Conservation (phyloP, 2,329 filamentous ascomycete genomes). For the Dryadomyces quercus-mongolicae region DNA sequence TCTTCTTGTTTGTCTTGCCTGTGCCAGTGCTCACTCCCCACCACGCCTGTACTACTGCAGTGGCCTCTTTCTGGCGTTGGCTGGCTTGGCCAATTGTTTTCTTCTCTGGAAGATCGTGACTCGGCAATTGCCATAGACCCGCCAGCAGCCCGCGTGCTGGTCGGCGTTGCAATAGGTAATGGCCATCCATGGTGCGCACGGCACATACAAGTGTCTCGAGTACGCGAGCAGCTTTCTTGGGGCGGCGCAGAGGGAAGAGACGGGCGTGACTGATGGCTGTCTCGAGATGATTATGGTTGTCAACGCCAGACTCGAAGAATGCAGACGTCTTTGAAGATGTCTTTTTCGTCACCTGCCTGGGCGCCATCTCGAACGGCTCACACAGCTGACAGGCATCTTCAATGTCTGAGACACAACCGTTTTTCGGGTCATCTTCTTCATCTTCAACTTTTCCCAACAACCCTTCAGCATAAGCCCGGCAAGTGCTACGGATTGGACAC, state of each 20-base stretch:
- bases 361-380: conserved; percentile 27
- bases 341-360: conserved; percentile 10
- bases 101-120: conserved; percentile 15
- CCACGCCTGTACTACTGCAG: conserved; percentile 1
- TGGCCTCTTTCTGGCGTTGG: conserved; percentile 2
- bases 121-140: conserved; percentile 45
- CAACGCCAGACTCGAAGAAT: conserved; percentile 16
- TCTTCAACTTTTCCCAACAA: conserved; percentile 17
- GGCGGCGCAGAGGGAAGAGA: conserved; percentile 36
- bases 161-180: conserved; percentile 36
- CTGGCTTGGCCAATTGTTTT: neutral
- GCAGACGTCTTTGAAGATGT: conserved; percentile 16
- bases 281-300: conserved; percentile 10
- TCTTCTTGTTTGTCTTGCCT: neutral
- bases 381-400: conserved; percentile 39
- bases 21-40: neutral
- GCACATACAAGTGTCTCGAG: conserved; percentile 43
- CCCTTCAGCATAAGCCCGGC: conserved; percentile 39
- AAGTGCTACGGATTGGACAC: conserved; percentile 39
- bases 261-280: conserved; percentile 30
- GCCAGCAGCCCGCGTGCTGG: conserved; percentile 42
- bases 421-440: neutral
- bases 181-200: conserved; percentile 29
- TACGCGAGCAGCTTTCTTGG: conserved; percentile 39
- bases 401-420: conserved; percentile 24